Percentiles rank a stretch among this genome's conserved stretches.
These are phyloP conservation scores for Cyclotella cryptica DNA, from an alignment of 108 stramenopile genomes.

Conservation along the genomic window DNA sequence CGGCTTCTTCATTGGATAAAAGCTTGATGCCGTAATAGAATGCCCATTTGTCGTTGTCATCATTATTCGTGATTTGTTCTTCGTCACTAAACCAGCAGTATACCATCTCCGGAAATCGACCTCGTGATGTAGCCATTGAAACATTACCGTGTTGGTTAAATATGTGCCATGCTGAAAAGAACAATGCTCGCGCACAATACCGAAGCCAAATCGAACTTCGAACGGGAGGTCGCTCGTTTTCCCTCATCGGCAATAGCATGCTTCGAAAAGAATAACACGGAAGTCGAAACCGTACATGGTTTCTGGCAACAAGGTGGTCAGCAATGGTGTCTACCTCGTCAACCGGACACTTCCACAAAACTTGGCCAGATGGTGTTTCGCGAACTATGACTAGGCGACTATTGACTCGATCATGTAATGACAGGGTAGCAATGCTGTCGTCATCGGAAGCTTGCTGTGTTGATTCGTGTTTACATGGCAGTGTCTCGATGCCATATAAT, in stretches of 20 bases:
- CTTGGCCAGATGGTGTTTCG: constrained; percentile 31
- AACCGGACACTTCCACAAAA: constrained; percentile 21
- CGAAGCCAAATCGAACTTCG: constrained; percentile 21
- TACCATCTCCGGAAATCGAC: constrained; percentile 70
- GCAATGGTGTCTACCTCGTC: constrained; percentile 18
- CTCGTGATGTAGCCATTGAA: background rate
- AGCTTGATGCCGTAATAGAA: constrained; percentile 71
- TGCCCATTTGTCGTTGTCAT: constrained; percentile 73
- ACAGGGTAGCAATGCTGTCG: constrained; percentile 16
- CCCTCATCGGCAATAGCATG: constrained; percentile 26
- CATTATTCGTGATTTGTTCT: constrained; percentile 12
- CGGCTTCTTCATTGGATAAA: constrained; percentile 29
- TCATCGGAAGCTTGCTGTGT: constrained; percentile 3
- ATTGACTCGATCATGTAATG: constrained; percentile 23
- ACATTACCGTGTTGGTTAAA: background rate
- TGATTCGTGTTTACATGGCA: background rate
- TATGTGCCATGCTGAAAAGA: constrained; percentile 18
- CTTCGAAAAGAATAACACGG: constrained; percentile 32
- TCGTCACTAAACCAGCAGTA: constrained; percentile 63
- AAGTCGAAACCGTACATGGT: background rate
- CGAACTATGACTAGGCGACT: constrained; percentile 27
- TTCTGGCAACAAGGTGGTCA: constrained; percentile 9
- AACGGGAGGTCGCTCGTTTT: constrained; percentile 11
- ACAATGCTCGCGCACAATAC: constrained; percentile 10
- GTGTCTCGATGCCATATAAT: too few species aligned